Evolutionary conservation across 2,329 filamentous ascomycete species (phyloP), one percentile per base, ranked within the genome.

Genomic region (Xylaria sp.): DNA sequence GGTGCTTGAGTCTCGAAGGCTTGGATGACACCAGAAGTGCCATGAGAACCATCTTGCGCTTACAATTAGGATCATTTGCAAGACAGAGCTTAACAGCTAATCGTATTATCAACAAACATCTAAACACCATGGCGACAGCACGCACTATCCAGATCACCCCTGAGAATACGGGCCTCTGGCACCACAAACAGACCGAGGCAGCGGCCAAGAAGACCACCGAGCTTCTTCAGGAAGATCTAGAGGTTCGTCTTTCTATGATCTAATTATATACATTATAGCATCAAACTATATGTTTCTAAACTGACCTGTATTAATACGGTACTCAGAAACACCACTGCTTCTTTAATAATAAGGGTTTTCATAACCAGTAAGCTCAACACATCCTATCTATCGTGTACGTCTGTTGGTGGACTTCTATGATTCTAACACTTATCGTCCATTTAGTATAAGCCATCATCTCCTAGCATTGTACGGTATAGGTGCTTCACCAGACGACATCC

Each of bases 391-490:
- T 6, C 16, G 13, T 25, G 8, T 13, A 5, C 37, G 3, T n/a
- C 16, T 53, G 13, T 3, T 9, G 25, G 13, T n/a, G 13, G 13
- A 12, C 12, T 47, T 29, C 23, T 35, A 23, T 10, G 13, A 13
- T 25, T 37, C 54, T 75, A 60, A 75, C 63, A n/a, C 16, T 21
- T 21, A 9, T 3, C 13, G 1, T 29, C 29, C n/a, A 5, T 54
- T 0, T 47, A 87, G 86, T 42, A 84, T 96, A 69, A 86, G 85
- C 3, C 94, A 97, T 74, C 90, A 93, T 42, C 81, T 97, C 5
- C 86, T 97, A 12, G 90, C 90, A 18, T 82, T 96, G 35, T 97
- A 91, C 78, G 91, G 92, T 40, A 88, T 96, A 1, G 91, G 91
- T 0, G 93, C 92, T 8, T 81, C 85, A 0, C 78, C 90, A 0